Evolutionary conservation across 441 rosid species (phyloP).

Genomic region (Jatropha multifida): DNA sequence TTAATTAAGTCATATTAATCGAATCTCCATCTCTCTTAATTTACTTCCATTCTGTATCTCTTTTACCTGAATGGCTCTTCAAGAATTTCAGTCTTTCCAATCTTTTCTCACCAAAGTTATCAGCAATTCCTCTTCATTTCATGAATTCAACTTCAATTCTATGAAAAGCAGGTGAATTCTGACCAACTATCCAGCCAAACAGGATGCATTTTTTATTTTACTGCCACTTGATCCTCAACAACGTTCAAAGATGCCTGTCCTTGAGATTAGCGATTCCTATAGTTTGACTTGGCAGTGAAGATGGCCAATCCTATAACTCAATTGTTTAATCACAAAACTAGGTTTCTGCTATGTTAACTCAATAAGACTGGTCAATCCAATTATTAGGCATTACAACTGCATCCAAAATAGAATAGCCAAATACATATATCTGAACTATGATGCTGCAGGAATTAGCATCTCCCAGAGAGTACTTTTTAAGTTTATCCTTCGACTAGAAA

Average conservation of each 20-base stretch:
- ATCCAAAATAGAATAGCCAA: background rate
- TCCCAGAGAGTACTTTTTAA: background rate
- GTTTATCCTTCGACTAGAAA: background rate
- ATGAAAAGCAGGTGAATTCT: background rate
- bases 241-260: background rate
- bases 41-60: background rate
- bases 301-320: no score
- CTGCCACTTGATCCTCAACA: background rate
- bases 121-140: background rate
- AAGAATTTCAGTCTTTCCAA: background rate
- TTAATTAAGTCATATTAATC: no score
- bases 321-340: no score
- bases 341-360: background rate
- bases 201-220: background rate
- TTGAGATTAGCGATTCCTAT: background rate
- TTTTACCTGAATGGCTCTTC: slow-evolving; percentile 3
- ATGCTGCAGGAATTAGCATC: background rate
- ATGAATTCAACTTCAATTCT: background rate
- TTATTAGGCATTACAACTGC: background rate
- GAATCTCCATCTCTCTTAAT: background rate
- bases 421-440: background rate
- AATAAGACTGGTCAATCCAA: background rate
- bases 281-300: background rate
- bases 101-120: background rate
- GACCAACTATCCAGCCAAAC: background rate